Evolutionary conservation across 2,329 filamentous ascomycete species (phyloP).

Genomic region (Trichophyton equinum): DNA sequence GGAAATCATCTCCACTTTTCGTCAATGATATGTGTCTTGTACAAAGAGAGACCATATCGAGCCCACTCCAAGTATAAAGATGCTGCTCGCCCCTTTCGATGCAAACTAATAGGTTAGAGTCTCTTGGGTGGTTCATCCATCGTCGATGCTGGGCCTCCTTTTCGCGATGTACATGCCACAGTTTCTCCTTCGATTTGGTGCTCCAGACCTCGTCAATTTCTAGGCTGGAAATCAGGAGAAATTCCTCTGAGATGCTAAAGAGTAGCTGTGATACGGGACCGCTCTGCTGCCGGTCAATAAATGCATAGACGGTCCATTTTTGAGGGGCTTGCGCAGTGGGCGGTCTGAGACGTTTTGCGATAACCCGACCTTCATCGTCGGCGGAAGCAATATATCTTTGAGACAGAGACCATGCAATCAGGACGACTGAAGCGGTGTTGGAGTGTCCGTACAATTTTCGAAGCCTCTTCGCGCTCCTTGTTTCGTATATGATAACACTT

Average conservation of each 20-base stretch:
- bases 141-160: not conserved
- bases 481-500: slow-evolving; percentile 13
- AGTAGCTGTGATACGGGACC: not conserved
- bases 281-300: not conserved
- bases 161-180: slow-evolving; percentile 1
- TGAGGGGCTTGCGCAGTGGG: not conserved
- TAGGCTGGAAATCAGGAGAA: slow-evolving; percentile 5
- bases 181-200: slow-evolving; percentile 3
- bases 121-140: slow-evolving; percentile 9
- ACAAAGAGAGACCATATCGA: too few relatives aligned
- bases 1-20: too few relatives aligned
- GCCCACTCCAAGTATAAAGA: not conserved
- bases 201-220: slow-evolving; percentile 6
- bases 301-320: slow-evolving; percentile 8
- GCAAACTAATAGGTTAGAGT: slow-evolving; percentile 5
- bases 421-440: too few relatives aligned
- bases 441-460: slow-evolving; percentile 7
- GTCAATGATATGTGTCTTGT: too few relatives aligned
- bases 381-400: slow-evolving; percentile 12
- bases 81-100: slow-evolving; percentile 5
- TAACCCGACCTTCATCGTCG: slow-evolving; percentile 7
- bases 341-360: slow-evolving; percentile 7
- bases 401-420: slow-evolving; percentile 5
- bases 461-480: slow-evolving; percentile 1
- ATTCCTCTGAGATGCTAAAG: slow-evolving; percentile 6